These are phyloP conservation scores for Pyrenopolyporus hunteri DNA, from an alignment of 495 filamentous ascomycete genomes.

Conservation along the genomic window DNA sequence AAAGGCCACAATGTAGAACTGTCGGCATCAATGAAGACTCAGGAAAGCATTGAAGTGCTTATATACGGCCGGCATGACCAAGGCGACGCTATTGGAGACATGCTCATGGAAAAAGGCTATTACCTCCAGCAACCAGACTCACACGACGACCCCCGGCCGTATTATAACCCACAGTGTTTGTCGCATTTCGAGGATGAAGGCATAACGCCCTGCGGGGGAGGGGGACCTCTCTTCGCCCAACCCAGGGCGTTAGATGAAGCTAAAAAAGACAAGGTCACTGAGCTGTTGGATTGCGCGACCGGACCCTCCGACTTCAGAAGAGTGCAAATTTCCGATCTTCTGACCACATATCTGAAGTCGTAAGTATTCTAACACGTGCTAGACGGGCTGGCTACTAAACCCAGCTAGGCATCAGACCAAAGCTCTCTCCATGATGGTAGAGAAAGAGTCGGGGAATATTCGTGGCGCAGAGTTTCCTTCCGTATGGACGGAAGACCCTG, in stretches of 20 bases:
- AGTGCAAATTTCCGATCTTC: background rate
- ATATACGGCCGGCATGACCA: slow-evolving; percentile 10
- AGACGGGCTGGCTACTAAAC: too few species aligned
- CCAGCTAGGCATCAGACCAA: slow-evolving; percentile 11
- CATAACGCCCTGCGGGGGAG: background rate
- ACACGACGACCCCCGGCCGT: slow-evolving; percentile 10
- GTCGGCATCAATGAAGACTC: too few species aligned
- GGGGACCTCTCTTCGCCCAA: background rate
- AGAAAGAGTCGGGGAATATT: slow-evolving; percentile 23
- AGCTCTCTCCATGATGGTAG: slow-evolving; percentile 24
- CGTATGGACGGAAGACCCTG: slow-evolving; percentile 3
- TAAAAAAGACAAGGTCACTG: slow-evolving; percentile 2
- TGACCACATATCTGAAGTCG: slow-evolving; percentile 14
- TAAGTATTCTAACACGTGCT: background rate
- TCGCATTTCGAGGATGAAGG: background rate
- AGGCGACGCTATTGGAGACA: slow-evolving; percentile 8
- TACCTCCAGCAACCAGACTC: slow-evolving; percentile 19
- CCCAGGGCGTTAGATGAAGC: background rate
- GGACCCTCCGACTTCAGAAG: slow-evolving; percentile 12
- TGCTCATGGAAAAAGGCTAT: slow-evolving; percentile 8
- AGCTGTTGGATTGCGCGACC: slow-evolving; percentile 11
- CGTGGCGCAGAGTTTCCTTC: slow-evolving; percentile 14
- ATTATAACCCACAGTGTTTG: slow-evolving; percentile 21
- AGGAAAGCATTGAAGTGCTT: slow-evolving; percentile 4
- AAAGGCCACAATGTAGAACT: slow-evolving; percentile 5